Conservation (phyloP, 2,329 filamentous ascomycete genomes). For the Monosporascus ibericus region DNA sequence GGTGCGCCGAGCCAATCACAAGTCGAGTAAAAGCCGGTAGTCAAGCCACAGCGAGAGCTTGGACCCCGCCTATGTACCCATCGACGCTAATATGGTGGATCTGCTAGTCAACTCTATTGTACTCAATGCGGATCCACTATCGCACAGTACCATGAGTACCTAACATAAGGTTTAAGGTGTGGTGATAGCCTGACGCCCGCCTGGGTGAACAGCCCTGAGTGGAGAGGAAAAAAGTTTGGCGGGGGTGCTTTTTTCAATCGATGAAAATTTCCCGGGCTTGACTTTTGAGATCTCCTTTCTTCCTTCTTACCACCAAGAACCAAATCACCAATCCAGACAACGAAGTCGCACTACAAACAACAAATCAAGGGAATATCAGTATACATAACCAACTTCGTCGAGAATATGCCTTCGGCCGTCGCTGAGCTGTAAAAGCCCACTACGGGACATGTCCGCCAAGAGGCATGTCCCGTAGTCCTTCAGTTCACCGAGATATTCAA, state of each 20-base stretch:
- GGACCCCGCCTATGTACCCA: background rate
- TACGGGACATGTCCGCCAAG: constrained; percentile 57
- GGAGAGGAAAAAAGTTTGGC: constrained; percentile 23
- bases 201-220: background rate
- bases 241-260: constrained; percentile 10
- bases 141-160: background rate
- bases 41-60: background rate
- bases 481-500: constrained; percentile 74
- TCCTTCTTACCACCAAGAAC: constrained; percentile 28
- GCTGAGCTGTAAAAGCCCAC: constrained; percentile 89
- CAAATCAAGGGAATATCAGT: constrained; percentile 12
- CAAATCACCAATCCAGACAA: constrained; percentile 47
- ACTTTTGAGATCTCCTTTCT: constrained; percentile 19
- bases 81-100: background rate
- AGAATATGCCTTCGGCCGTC: constrained; percentile 70
- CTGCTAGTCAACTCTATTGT: background rate
- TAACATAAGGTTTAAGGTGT: background rate
- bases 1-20: constrained; percentile 19
- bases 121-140: no score
- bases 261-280: constrained; percentile 22
- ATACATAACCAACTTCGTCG: constrained; percentile 57
- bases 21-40: background rate
- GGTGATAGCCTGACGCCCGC: background rate
- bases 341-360: constrained; percentile 53
- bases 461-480: constrained; percentile 70